phyloP scores from a whole-genome alignment of 2,329 filamentous ascomycete genomes.

The Nigrospora sphaerica region DNA sequence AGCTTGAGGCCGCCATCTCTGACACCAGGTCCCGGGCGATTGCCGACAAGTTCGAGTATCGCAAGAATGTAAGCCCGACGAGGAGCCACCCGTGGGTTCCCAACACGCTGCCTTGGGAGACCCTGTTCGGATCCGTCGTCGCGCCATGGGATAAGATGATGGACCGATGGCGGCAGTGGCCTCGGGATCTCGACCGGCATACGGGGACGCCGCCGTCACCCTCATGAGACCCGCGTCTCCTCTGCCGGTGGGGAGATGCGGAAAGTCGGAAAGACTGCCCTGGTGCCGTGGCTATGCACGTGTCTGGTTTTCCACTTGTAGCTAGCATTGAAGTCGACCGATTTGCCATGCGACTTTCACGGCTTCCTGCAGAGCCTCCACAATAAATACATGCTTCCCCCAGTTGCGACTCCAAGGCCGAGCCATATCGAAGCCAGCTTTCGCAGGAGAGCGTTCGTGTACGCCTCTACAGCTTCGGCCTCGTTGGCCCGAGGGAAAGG shows the following conservation, averaged over 20 bases:
- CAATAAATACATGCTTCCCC: too few species aligned
- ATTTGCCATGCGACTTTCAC: too few species aligned
- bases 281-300: too few species aligned
- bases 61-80: conserved; percentile 38
- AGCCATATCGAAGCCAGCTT: too few species aligned
- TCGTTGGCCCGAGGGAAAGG: conserved; percentile 22
- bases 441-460: too few species aligned
- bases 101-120: conserved; percentile 40
- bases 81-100: conserved; percentile 36
- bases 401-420: too few species aligned
- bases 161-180: background rate
- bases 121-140: background rate
- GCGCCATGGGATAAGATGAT: conserved; percentile 1
- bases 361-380: too few species aligned
- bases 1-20: conserved; percentile 29
- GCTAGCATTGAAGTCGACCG: too few species aligned
- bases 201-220: background rate
- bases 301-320: too few species aligned
- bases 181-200: background rate
- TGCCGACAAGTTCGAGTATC: conserved; percentile 31
- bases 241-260: too few species aligned
- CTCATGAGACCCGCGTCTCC: background rate
- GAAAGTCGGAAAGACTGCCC: too few species aligned
- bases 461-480: conserved; percentile 5
- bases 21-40: conserved; percentile 21